Evolutionary conservation across 208 protist genomes (phyloP), one percentile per base, ranked within the genome.

Genomic region (Sergeia podlipaevii): DNA sequence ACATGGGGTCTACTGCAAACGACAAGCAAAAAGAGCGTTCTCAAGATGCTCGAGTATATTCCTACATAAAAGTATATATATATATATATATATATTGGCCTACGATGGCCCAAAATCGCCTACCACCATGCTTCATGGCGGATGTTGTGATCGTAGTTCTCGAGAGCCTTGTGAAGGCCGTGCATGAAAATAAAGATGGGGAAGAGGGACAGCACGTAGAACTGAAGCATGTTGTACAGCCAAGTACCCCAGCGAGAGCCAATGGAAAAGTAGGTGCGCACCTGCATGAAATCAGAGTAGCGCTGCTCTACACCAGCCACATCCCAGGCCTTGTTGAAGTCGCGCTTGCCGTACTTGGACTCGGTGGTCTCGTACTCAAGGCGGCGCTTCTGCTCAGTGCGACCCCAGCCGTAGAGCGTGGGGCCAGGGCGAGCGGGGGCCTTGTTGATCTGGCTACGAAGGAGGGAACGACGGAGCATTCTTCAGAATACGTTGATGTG

Each of bases 291-390:
- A 64, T 95, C 88, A 10, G 88, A 89, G 54, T 90, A 87, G 34
- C 88, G 78, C 74, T 89, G 83, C 72, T 95, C 81, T 15, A 92
- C 78, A 42, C 88, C 88, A 20, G 88, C 88, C 20, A 89, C 62
- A 60, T 95, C 88, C 88, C 88, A 95, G 41, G 70, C 74, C 70
- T 92, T 91, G 71, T 95, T 95, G 73, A 95, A 95, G 57, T 95
- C 88, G 45, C 88, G 83, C 69, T 92, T 92, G 74, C 89, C 80
- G 66, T 95, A 95, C 60, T 84, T 86, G 43, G 81, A 89, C 70
- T 95, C 84, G 21, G 82, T 80, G 15, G 88, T 69, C 72, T 95
- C 88, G 68, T 95, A 95, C 76, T 95, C 84, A 2, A 95, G 81
- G 44, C 88, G 88, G 41, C 88, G 77, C 75, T 95, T 95, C 70